Base-by-base conservation (phyloP, 2,329 filamentous ascomycete species). In the Penicillium hesseltinei region DNA sequence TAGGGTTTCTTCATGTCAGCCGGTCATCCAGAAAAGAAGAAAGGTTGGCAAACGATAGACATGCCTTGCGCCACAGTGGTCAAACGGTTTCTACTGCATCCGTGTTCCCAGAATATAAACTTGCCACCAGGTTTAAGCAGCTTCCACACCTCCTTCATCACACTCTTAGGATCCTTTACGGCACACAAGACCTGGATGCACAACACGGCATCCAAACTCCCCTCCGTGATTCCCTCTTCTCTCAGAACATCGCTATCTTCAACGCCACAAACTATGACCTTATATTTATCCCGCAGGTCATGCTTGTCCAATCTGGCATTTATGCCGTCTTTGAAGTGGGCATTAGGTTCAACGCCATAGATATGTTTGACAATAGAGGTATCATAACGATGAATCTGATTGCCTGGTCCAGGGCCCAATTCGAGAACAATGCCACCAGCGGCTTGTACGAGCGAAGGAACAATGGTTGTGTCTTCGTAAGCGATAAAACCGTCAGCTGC, bases 71-170 rank as follows among this genome's bases (percentile, higher is more conserved):
- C 66, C 27, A 62, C 43, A 35, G 53, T 56, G 4, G 75, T 77
- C 21, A 72, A 25, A 38, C 21, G 23, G n/a, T 67, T 39, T 36
- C 44, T 40, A 47, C 58, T 69, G 39, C 42, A 45, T 19, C 52
- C 59, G 55, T 80, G 78, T 59, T 81, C 78, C 75, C 78, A 80
- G 54, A 80, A 80, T 27, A 81, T 68, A 56, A 80, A 76, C 44
- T 71, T 73, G 13, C 78, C 78, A 1, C 78, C 78, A 0, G 78
- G 78, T 59, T 76, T 80, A 42, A 81, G 60, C 29, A 80, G 61
- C 50, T 71, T 72, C 60, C 75, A 77, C n/a, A 79, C 56, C 48
- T 56, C 60, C n/a, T 52, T 60, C 56, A 65, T 65, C 27, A 68
- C 63, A 6, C 10, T 54, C 29, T 59, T 61, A 1, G 56, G 50